These are phyloP conservation scores for Themeda triandra DNA, from an alignment of 176 grass and related monocot species.

Conservation along the genomic window DNA sequence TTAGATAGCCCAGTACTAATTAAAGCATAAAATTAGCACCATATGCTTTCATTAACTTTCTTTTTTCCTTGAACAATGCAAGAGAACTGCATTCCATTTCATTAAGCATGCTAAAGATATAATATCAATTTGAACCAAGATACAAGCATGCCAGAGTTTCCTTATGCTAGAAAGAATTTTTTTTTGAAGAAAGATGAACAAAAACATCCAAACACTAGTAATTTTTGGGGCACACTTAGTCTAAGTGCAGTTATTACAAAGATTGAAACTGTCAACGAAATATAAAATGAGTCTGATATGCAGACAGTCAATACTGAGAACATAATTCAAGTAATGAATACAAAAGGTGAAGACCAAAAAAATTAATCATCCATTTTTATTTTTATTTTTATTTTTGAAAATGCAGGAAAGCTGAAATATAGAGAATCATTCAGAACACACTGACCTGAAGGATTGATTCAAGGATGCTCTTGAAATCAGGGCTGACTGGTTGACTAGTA, in stretches of 20 bases:
- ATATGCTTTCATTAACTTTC: slow-evolving; percentile 11
- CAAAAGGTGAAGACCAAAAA: too few relatives aligned
- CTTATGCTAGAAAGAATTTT: slow-evolving; percentile 29
- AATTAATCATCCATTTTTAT: too few relatives aligned
- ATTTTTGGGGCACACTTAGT: not conserved
- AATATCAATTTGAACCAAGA: slow-evolving; percentile 18
- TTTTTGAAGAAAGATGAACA: slow-evolving; percentile 14
- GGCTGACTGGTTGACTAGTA: slow-evolving; percentile 34
- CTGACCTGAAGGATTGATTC: slow-evolving; percentile 91
- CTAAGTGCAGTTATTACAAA: not conserved
- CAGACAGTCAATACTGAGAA: slow-evolving; percentile 13
- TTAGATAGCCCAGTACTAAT: slow-evolving; percentile 24
- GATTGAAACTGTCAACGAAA: slow-evolving; percentile 2
- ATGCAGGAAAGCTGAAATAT: too few relatives aligned
- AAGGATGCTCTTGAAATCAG: slow-evolving; percentile 61
- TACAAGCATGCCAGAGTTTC: slow-evolving; percentile 13
- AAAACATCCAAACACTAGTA: slow-evolving; percentile 4
- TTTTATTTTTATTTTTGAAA: too few relatives aligned
- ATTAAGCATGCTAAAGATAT: not conserved
- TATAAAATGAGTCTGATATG: not conserved
- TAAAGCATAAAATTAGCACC: slow-evolving; percentile 9
- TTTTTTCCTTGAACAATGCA: not conserved
- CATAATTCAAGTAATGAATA: not conserved
- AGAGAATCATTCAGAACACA: slow-evolving; percentile 1
- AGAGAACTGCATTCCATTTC: not conserved